A percentile compares a stretch with the other conserved stretches of the same genome.
Conservation (phyloP, 495 filamentous ascomycete species). For the Aspergillus nanangensis region DNA sequence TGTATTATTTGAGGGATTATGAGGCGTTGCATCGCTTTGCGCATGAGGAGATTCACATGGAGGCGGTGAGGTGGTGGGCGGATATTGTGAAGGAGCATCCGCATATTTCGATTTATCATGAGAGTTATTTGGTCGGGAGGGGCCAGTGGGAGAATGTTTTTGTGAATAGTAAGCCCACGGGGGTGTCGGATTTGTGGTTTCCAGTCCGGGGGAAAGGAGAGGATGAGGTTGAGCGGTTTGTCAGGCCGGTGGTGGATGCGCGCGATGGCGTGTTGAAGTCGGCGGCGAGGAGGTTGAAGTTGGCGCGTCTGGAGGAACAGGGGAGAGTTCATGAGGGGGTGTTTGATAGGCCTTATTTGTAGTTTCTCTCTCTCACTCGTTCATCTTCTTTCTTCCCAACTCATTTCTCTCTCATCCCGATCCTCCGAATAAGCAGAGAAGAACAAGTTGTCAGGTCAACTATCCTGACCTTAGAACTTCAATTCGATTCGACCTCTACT, state of each 20-base stretch:
- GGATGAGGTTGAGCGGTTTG: not conserved
- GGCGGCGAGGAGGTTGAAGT: not conserved
- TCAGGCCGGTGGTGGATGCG: conserved; percentile 1
- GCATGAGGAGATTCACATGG: conserved; percentile 38
- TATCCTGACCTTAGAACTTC: too few relatives aligned
- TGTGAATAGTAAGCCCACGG: conserved; percentile 22
- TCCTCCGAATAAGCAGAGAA: too few relatives aligned
- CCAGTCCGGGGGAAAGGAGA: not conserved
- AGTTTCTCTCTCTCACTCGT: too few relatives aligned
- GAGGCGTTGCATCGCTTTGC: conserved; percentile 49
- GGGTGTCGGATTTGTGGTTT: conserved; percentile 17
- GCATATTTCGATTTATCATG: conserved; percentile 45
- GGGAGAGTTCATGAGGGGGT: not conserved
- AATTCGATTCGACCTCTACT: too few relatives aligned
- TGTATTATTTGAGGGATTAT: conserved; percentile 44
- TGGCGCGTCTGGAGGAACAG: not conserved
- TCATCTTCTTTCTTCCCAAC: too few relatives aligned
- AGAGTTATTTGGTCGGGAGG: conserved; percentile 37
- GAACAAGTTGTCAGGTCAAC: too few relatives aligned
- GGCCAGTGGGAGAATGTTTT: conserved; percentile 44
- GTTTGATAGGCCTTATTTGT: not conserved
- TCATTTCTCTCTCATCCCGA: too few relatives aligned
- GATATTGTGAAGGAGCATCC: conserved; percentile 24
- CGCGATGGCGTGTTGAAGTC: not conserved
- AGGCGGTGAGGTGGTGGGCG: conserved; percentile 45